These are phyloP conservation scores for Serendipita indica DNA, from an alignment of 768 basidiomycete genomes.

Conservation along the genomic window DNA sequence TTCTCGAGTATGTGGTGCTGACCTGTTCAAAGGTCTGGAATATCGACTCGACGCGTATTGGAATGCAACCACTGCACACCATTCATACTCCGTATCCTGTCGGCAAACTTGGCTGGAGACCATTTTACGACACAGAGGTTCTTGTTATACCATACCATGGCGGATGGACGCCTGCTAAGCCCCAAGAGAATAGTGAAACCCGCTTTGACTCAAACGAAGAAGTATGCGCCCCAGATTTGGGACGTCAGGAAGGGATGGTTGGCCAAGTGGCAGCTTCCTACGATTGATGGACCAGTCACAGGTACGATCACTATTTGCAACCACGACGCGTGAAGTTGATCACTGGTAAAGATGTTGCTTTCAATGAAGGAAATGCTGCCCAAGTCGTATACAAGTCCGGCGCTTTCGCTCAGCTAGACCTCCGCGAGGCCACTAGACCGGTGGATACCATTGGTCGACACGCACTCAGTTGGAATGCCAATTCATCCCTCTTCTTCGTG, in stretches of 20 bases:
- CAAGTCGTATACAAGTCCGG: conserved; percentile 65
- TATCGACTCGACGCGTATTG: background rate
- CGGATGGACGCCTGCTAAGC: conserved; percentile 12
- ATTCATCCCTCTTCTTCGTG: conserved; percentile 5
- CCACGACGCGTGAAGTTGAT: background rate
- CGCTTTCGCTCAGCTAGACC: conserved; percentile 63
- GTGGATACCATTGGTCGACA: conserved; percentile 52
- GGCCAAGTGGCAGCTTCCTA: conserved; percentile 63
- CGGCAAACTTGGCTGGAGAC: conserved; percentile 62
- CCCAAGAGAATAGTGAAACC: background rate
- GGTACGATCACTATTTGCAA: conserved; percentile 30
- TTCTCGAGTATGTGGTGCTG: background rate
- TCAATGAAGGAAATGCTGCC: conserved; percentile 34
- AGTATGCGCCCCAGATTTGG: conserved; percentile 68
- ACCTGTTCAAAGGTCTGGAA: background rate
- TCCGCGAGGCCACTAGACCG: conserved; percentile 47
- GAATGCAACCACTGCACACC: conserved; percentile 19
- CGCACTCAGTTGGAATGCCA: conserved; percentile 48
- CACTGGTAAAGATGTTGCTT: background rate
- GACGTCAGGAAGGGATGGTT: conserved; percentile 69
- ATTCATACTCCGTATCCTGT: conserved; percentile 64
- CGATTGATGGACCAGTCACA: conserved; percentile 55
- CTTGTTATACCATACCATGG: conserved; percentile 12
- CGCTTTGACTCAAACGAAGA: conserved; percentile 20
- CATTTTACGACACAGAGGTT: conserved; percentile 43